Evolutionary conservation across 805 yeast species (phyloP).

Genomic region (Saturnispora kantuleensis): DNA sequence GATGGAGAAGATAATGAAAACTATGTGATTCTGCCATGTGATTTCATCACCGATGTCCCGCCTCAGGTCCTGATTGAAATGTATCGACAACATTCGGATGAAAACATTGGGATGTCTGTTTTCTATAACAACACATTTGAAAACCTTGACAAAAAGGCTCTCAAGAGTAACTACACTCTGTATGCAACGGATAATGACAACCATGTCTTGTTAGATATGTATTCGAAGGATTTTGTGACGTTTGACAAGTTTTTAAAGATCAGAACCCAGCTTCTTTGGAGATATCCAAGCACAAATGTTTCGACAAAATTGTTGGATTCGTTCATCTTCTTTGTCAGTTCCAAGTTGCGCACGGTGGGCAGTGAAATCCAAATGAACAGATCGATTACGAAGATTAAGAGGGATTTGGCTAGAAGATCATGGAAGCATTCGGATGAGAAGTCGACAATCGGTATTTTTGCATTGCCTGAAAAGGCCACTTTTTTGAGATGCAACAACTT

Average conservation of each 20-base stretch:
- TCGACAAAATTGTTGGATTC: conserved; percentile 71
- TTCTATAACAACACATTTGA: conserved; percentile 68
- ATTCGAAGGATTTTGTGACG: conserved; percentile 59
- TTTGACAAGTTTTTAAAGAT: conserved; percentile 61
- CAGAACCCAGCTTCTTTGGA: conserved; percentile 86
- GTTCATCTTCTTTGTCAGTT: conserved; percentile 56
- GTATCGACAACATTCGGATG: conserved; percentile 59
- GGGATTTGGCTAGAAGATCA: conserved; percentile 84
- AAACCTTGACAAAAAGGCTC: conserved; percentile 64
- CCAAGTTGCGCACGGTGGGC: conserved; percentile 31
- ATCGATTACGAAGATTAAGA: conserved; percentile 56
- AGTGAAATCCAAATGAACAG: conserved; percentile 24
- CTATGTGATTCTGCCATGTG: conserved; percentile 87
- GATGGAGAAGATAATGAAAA: conserved; percentile 25
- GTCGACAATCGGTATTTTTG: conserved; percentile 59
- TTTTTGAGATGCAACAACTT: conserved; percentile 74
- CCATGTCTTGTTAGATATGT: conserved; percentile 54
- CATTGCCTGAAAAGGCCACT: conserved; percentile 56
- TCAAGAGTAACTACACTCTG: conserved; percentile 58
- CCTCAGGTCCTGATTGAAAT: conserved; percentile 83
- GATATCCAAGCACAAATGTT: conserved; percentile 66
- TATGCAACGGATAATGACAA: conserved; percentile 44
- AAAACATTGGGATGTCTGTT: conserved; percentile 66
- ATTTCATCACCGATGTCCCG: conserved; percentile 84
- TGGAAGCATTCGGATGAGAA: conserved; percentile 65